A percentile compares a stretch with the other conserved stretches of the same genome.
phyloP scores from a whole-genome alignment of 2,329 filamentous ascomycete genomes.

The Pseudogymnoascus sp. region DNA sequence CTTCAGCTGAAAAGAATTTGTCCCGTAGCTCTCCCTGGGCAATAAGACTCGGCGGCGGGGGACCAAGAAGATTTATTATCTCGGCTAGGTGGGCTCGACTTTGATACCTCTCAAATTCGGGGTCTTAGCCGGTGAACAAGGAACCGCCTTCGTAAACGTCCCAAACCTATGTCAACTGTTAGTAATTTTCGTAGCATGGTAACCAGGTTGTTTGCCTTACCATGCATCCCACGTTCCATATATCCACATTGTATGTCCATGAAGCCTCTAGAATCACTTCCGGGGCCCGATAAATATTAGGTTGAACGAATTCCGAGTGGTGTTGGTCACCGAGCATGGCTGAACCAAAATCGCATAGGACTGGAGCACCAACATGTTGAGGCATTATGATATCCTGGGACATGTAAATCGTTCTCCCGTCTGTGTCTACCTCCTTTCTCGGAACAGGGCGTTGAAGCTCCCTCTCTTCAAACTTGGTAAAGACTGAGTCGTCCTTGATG shows the following conservation, averaged over 20 bases:
- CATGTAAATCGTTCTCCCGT: constrained; percentile 35
- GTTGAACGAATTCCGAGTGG: constrained; percentile 34
- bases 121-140: constrained; percentile 32
- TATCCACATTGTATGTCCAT: constrained; percentile 41
- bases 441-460: constrained; percentile 36
- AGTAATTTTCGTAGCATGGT: not conserved
- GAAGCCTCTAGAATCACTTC: constrained; percentile 40
- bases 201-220: constrained; percentile 27
- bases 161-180: constrained; percentile 35
- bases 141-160: constrained; percentile 40
- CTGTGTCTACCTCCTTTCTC: constrained; percentile 33
- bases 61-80: constrained; percentile 40
- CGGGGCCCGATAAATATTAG: constrained; percentile 35
- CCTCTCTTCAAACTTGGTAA: constrained; percentile 33
- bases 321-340: constrained; percentile 32
- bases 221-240: constrained; percentile 47
- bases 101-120: not conserved
- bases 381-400: constrained; percentile 32
- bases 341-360: constrained; percentile 45
- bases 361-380: constrained; percentile 26
- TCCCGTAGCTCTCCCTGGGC: not conserved
- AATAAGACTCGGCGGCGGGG: constrained; percentile 28
- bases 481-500: constrained; percentile 31
- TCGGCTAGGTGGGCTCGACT: constrained; percentile 38
- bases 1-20: not conserved